These are phyloP conservation scores for Balamuthia mandrillaris DNA, from an alignment of 208 protist species.

Conservation along the genomic window DNA sequence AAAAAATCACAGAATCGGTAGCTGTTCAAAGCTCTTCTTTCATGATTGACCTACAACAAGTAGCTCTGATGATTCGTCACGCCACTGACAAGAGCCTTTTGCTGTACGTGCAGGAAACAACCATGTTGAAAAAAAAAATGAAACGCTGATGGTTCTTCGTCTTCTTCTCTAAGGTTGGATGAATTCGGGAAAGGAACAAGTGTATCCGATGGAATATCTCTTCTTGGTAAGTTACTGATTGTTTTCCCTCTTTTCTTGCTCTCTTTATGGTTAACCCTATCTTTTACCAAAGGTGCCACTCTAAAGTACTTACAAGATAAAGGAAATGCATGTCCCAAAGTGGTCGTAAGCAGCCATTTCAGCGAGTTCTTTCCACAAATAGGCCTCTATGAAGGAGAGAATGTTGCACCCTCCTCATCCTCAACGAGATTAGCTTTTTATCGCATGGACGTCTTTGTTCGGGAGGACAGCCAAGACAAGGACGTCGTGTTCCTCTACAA, in stretches of 20 bases:
- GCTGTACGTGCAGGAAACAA: too few species aligned
- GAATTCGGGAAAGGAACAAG: slow-evolving; percentile 86
- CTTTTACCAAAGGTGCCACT: too few species aligned
- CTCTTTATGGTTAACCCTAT: not conserved
- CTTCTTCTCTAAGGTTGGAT: too few species aligned
- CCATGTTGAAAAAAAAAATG: too few species aligned
- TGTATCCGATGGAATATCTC: not conserved
- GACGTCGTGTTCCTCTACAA: slow-evolving; percentile 23
- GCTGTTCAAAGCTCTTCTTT: not conserved
- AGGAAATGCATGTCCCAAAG: not conserved
- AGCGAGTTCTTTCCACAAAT: not conserved
- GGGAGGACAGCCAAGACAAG: not conserved
- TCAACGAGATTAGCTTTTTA: not conserved
- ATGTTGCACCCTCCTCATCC: too few species aligned
- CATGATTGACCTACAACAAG: slow-evolving; percentile 52
- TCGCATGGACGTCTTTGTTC: slow-evolving; percentile 24
- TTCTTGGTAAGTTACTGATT: not conserved
- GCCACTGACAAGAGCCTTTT: slow-evolving; percentile 71
- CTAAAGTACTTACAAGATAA: not conserved
- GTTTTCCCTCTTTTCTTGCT: not conserved
- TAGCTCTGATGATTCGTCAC: slow-evolving; percentile 55
- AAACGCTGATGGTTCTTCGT: too few species aligned
- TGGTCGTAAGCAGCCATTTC: slow-evolving; percentile 6
- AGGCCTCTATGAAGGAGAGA: not conserved
- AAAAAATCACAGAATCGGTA: not conserved